These are phyloP conservation scores for Crataegus laevigata DNA, from an alignment of 306 rosid species.

Conservation along the genomic window DNA sequence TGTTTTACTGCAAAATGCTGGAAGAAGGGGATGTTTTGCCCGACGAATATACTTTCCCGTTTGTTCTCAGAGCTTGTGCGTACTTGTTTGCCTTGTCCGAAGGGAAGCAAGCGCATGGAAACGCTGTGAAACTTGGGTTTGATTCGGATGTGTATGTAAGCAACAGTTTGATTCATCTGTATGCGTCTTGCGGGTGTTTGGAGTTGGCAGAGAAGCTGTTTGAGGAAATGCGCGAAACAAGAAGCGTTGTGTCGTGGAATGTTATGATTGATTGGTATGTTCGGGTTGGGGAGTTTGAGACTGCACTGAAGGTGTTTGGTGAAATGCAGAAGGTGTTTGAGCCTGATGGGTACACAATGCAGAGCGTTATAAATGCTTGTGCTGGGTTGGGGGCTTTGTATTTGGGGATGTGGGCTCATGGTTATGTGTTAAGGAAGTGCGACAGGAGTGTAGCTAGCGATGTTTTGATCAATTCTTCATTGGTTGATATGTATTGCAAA, in stretches of 20 bases:
- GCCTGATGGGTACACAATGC: slow-evolving; percentile 76
- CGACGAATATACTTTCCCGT: slow-evolving; percentile 61
- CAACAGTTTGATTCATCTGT: slow-evolving; percentile 76
- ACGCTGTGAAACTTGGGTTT: slow-evolving; percentile 54
- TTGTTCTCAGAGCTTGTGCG: slow-evolving; percentile 72
- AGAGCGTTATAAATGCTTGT: slow-evolving; percentile 66
- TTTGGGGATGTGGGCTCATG: slow-evolving; percentile 80
- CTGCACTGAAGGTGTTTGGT: slow-evolving; percentile 42
- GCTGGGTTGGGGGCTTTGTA: slow-evolving; percentile 63
- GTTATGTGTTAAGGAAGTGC: slow-evolving; percentile 43
- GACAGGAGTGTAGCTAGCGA: slow-evolving; percentile 21
- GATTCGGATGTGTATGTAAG: slow-evolving; percentile 42
- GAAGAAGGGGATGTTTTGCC: slow-evolving; percentile 35
- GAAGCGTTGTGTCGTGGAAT: slow-evolving; percentile 73
- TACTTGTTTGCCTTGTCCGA: slow-evolving; percentile 46
- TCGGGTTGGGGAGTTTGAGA: slow-evolving; percentile 40
- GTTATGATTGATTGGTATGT: slow-evolving; percentile 57
- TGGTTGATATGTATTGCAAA: slow-evolving; percentile 78
- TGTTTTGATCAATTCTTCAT: slow-evolving; percentile 46
- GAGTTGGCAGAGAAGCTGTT: slow-evolving; percentile 54
- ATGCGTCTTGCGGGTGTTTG: slow-evolving; percentile 55
- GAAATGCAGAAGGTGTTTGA: slow-evolving; percentile 50
- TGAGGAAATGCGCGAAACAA: slow-evolving; percentile 42
- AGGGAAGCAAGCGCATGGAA: slow-evolving; percentile 68
- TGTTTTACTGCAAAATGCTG: slow-evolving; percentile 43